Conservation (phyloP, 176 grass and related monocot species). For the Phoenix dactylifera region DNA sequence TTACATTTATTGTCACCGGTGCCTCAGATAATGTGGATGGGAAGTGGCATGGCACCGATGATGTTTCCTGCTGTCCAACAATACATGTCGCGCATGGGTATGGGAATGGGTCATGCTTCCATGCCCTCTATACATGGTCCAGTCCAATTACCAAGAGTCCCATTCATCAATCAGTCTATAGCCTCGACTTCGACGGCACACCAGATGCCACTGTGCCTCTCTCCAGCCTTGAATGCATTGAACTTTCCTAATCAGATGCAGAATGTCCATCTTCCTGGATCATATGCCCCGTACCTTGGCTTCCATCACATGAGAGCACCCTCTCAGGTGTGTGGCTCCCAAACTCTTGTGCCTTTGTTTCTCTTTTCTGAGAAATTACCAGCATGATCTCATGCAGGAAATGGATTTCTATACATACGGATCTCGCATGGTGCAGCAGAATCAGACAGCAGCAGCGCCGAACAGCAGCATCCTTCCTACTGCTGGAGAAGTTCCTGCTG, state of each 20-base stretch:
- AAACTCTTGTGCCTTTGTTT: neutral
- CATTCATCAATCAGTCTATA: slow-evolving; percentile 46
- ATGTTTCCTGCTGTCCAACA: slow-evolving; percentile 84
- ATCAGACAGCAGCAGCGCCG: slow-evolving; percentile 11
- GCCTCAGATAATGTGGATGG: slow-evolving; percentile 97
- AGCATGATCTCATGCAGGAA: slow-evolving; percentile 45
- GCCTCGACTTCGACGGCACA: slow-evolving; percentile 24
- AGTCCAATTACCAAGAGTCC: slow-evolving; percentile 41
- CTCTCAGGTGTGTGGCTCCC: slow-evolving; percentile 24
- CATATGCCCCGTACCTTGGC: slow-evolving; percentile 45
- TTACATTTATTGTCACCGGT: neutral
- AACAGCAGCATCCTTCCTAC: slow-evolving; percentile 9
- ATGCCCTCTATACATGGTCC: slow-evolving; percentile 9
- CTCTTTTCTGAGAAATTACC: slow-evolving; percentile 12
- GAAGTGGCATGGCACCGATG: slow-evolving; percentile 64
- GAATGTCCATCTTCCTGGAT: slow-evolving; percentile 31
- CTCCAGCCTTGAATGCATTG: slow-evolving; percentile 19
- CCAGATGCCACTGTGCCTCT: slow-evolving; percentile 24
- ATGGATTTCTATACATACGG: slow-evolving; percentile 51
- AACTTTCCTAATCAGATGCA: slow-evolving; percentile 42
- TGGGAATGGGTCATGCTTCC: slow-evolving; percentile 34
- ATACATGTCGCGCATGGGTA: slow-evolving; percentile 53
- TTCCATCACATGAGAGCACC: slow-evolving; percentile 45
- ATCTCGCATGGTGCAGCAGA: slow-evolving; percentile 38
- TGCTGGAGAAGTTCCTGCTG: slow-evolving; percentile 7